These are phyloP conservation scores for Aspergillus tubingensis DNA, from an alignment of 2,329 filamentous ascomycete species.

Conservation along the genomic window DNA sequence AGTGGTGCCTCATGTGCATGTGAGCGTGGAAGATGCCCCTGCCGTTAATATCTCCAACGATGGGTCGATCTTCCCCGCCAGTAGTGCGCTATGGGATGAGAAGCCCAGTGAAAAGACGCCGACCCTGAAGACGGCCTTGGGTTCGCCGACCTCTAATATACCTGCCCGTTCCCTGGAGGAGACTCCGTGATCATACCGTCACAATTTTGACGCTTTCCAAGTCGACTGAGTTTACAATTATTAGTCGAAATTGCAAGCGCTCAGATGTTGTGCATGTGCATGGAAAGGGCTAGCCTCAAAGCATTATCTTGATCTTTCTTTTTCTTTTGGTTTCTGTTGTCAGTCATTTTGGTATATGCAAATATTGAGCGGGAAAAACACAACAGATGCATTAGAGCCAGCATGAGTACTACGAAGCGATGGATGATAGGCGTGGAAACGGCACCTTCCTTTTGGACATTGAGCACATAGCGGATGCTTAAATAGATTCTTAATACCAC, in stretches of 20 bases:
- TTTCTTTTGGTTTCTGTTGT: background rate
- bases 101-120: conserved; percentile 16
- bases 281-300: background rate
- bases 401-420: background rate
- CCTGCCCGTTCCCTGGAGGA: conserved; percentile 5
- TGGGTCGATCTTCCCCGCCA: conserved; percentile 33
- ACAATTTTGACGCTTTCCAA: background rate
- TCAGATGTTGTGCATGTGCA: background rate
- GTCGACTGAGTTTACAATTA: background rate
- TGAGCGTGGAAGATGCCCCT: conserved; percentile 17
- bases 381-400: background rate
- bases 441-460: background rate
- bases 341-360: background rate
- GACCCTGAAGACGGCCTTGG: conserved; percentile 11
- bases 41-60: conserved; percentile 23
- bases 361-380: background rate
- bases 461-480: background rate
- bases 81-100: conserved; percentile 32
- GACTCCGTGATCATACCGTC: background rate
- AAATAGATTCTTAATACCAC: conserved; percentile 10
- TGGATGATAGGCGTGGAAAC: conserved; percentile 1
- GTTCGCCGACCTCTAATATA: conserved; percentile 1
- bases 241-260: background rate
- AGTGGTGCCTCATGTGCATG: conserved; percentile 42
- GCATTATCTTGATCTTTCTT: background rate